Evolutionary conservation across 1,284 basidiomycete species (phyloP).

Genomic region (Irpex sp.): DNA sequence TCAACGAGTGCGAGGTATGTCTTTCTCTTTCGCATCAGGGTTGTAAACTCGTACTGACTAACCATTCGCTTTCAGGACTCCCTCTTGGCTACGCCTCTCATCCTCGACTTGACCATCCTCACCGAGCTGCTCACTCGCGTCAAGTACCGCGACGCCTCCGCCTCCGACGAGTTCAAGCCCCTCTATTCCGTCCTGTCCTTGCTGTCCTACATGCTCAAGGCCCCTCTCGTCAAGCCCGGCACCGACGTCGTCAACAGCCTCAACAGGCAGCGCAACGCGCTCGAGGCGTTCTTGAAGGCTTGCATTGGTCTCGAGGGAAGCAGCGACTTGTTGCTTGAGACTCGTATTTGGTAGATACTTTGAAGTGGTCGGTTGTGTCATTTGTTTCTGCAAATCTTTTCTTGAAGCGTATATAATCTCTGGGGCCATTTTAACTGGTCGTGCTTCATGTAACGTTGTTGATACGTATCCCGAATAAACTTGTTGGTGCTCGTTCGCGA

Average conservation of each 20-base stretch:
- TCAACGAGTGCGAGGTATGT: conserved; percentile 89
- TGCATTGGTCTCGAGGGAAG: conserved; percentile 85
- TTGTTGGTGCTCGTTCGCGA: background rate
- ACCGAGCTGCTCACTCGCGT: conserved; percentile 95
- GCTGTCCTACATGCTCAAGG: conserved; percentile 96
- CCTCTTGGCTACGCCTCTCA: conserved; percentile 92
- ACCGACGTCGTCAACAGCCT: conserved; percentile 95
- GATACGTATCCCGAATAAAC: background rate
- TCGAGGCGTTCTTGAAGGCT: conserved; percentile 92
- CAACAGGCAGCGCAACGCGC: conserved; percentile 90
- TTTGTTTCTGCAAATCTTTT: no score
- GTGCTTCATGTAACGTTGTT: background rate
- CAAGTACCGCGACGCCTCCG: conserved; percentile 68
- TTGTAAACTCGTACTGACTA: conserved; percentile 12
- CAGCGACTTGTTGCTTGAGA: conserved; percentile 80
- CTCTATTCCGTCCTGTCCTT: conserved; percentile 88
- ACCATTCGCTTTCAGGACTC: conserved; percentile 64
- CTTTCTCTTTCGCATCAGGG: background rate
- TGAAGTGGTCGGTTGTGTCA: background rate
- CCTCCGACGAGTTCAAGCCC: conserved; percentile 63
- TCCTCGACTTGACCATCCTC: conserved; percentile 92
- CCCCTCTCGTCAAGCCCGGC: conserved; percentile 94
- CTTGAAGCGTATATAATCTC: background rate
- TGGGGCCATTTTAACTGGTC: background rate
- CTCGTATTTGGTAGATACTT: conserved; percentile 76